Percentiles rank a stretch among this genome's conserved stretches.
Evolutionary conservation across 2,329 filamentous ascomycete species (phyloP).

Genomic region (Lasiodiplodia sp.): DNA sequence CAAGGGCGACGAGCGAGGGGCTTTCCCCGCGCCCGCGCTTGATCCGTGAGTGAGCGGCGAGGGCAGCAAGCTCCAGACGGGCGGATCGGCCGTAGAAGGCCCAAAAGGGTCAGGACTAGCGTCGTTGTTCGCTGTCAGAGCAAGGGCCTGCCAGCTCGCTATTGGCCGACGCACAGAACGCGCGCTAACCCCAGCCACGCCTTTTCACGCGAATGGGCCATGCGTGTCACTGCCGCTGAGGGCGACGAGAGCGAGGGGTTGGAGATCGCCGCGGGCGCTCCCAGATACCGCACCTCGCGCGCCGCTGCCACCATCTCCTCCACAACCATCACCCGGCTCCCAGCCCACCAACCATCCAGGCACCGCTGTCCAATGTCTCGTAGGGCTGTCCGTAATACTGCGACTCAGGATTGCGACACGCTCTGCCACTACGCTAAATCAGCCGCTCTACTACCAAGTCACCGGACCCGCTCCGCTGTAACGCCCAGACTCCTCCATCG

Average conservation of each 20-base stretch:
- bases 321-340: constrained; percentile 12
- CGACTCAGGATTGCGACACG: constrained; percentile 25
- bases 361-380: constrained; percentile 28
- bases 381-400: constrained; percentile 26
- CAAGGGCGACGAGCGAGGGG: neutral
- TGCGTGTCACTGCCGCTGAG: constrained; percentile 25
- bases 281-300: constrained; percentile 12
- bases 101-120: neutral
- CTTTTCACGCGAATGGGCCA: constrained; percentile 12
- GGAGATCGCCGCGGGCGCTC: constrained; percentile 14
- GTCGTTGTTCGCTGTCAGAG: constrained; percentile 6
- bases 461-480: constrained; percentile 17
- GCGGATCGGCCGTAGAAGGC: constrained; percentile 12
- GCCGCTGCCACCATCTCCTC: constrained; percentile 2
- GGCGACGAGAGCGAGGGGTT: constrained; percentile 11
- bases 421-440: constrained; percentile 14
- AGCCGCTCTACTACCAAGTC: constrained; percentile 22
- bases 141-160: constrained; percentile 3
- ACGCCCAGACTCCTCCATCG: constrained; percentile 19
- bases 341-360: constrained; percentile 14
- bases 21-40: constrained; percentile 14
- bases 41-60: neutral
- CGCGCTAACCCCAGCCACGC: constrained; percentile 14
- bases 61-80: constrained; percentile 9
- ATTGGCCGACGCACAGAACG: constrained; percentile 1